Base-by-base conservation (phyloP, 2,329 filamentous ascomycete species). In the Aspergillus pseudoglaucus region DNA sequence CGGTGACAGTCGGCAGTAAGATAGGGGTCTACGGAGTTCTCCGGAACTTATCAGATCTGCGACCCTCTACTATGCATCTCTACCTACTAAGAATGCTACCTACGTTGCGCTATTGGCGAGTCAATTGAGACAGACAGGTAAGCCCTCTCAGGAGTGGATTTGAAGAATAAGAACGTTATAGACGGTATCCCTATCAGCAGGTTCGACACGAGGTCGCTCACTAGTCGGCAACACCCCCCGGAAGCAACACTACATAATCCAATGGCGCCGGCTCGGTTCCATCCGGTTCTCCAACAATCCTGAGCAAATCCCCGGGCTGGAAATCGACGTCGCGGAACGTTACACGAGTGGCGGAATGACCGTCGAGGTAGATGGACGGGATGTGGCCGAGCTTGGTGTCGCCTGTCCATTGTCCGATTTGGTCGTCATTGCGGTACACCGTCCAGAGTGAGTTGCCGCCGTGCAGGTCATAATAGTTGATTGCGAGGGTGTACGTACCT, bases 391-490 rank as follows among this genome's bases (percentile, higher is more conserved):
- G 67, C 22, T 61, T 81, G n/a, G 74, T 66, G 52, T 86, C 72
- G 0, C 82, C 82, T 20, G 68, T 63, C 83, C 83, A 87, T 9
- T 62, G 55, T 0, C 81, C 82, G 1, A 87, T 54, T 6, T 72
- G 59, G 10, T 64, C 57, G 25, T 78, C 72, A 51, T 80, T 79
- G 4, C 87, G 56, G 44, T 68, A 78, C 1, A 84, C 53, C 49
- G 76, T 67, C 61, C 76, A 87, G 2, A 70, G 67, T 2, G 83
- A 73, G 47, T 71, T 73, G 0, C 84, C 83, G n/a, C 74, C 75
- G 23, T 74, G 73, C 6, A 83, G 49, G 57, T 88, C 82, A 53
- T 77, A 87, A 59, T 87, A 87, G 50, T 84, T 84, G 6, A 87
- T 74, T 0, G 14, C 37, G 37, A 39, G 17, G 9, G 22, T 20